Evolutionary conservation across 179 eudicot genomes (phyloP).

Genomic region (Carnegiea gigantea): DNA sequence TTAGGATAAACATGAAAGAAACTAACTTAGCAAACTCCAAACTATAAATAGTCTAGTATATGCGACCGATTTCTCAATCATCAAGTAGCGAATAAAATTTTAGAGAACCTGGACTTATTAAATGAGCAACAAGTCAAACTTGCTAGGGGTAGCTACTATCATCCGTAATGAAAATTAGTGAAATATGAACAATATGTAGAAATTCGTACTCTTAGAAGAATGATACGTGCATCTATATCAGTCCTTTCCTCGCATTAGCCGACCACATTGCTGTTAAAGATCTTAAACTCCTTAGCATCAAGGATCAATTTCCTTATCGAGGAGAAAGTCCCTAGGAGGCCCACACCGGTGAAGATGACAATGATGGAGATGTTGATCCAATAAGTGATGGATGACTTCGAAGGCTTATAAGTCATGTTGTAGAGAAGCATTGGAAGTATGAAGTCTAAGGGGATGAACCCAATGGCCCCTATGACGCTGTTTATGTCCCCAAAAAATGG

Average conservation of each 20-base stretch:
- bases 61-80: no score
- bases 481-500: constrained; percentile 94
- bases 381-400: constrained; percentile 45
- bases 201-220: background rate
- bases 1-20: no score
- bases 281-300: constrained; percentile 79
- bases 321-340: constrained; percentile 75
- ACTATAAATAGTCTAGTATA: no score
- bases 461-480: constrained; percentile 81
- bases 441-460: constrained; percentile 89
- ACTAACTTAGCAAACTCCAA: no score
- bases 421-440: constrained; percentile 92
- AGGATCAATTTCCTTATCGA: constrained; percentile 63
- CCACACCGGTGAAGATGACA: constrained; percentile 65
- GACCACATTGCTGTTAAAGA: constrained; percentile 69
- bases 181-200: background rate
- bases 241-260: constrained; percentile 26
- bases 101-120: no score
- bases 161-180: background rate
- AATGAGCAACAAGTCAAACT: no score
- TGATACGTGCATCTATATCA: no score
- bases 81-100: no score
- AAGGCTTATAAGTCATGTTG: constrained; percentile 77
- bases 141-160: background rate
- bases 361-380: constrained; percentile 60